Conservation (phyloP, 164 flowering plant species). For the Brasenia schreberi region DNA sequence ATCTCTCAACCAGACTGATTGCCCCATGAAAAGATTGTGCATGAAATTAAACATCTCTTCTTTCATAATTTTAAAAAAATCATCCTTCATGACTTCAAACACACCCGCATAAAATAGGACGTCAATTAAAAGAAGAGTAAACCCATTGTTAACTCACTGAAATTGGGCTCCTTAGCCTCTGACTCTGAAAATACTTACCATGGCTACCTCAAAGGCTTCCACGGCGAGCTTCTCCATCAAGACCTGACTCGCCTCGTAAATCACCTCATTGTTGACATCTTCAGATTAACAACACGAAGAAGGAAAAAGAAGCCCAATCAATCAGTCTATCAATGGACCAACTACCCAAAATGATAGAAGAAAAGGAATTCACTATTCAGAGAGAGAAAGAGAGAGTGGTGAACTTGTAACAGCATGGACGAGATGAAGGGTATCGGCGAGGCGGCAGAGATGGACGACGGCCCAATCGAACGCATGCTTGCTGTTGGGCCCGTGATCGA, state of each 20-base stretch:
- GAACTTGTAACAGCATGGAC: conserved; percentile 70
- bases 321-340: neutral
- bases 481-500: conserved; percentile 94
- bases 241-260: conserved; percentile 37
- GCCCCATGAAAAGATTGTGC: too few species aligned
- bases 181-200: conserved; percentile 31
- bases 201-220: conserved; percentile 72
- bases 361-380: neutral
- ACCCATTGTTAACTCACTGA: too few species aligned
- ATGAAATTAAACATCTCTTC: too few species aligned
- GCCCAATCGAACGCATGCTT: conserved; percentile 95
- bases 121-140: too few species aligned
- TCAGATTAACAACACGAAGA: neutral
- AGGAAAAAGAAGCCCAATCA: neutral
- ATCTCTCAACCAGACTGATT: too few species aligned
- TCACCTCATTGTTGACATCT: conserved; percentile 51
- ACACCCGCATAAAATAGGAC: too few species aligned
- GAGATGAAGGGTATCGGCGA: conserved; percentile 80
- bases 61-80: too few species aligned
- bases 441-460: conserved; percentile 58
- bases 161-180: too few species aligned
- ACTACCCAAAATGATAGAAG: neutral
- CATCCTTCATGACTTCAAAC: too few species aligned
- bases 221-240: conserved; percentile 71
- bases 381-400: neutral